phyloP scores from a whole-genome alignment of 176 grass and related monocot species.

The Tuctoria greenei region DNA sequence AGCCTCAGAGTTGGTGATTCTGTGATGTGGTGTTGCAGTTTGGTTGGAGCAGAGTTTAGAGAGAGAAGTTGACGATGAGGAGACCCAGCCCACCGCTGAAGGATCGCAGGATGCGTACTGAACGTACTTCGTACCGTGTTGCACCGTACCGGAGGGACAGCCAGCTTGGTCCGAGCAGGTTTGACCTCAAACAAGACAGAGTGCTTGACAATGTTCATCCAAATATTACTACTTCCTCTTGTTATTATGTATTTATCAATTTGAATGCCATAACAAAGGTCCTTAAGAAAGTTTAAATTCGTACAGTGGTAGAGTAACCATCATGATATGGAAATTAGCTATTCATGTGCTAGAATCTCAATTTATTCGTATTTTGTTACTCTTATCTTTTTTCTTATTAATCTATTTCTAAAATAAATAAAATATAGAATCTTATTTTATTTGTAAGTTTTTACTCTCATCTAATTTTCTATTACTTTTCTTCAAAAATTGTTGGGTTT shows the following conservation, averaged over 20 bases:
- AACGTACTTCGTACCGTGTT: constrained; percentile 72
- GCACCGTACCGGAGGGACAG: constrained; percentile 77
- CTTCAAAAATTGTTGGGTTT: too few relatives aligned
- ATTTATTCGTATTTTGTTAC: too few relatives aligned
- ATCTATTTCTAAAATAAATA: too few relatives aligned
- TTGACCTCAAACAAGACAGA: constrained; percentile 43
- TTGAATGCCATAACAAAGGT: neutral
- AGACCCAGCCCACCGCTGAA: constrained; percentile 66
- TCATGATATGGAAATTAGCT: too few relatives aligned
- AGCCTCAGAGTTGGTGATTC: constrained; percentile 49
- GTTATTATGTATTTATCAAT: constrained; percentile 7
- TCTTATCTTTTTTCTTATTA: too few relatives aligned
- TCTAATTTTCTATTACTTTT: too few relatives aligned
- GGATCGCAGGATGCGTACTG: constrained; percentile 88
- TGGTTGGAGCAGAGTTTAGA: constrained; percentile 50
- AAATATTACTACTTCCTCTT: neutral
- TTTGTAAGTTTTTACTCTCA: too few relatives aligned
- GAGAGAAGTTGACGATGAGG: constrained; percentile 44
- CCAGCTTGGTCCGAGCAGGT: constrained; percentile 59
- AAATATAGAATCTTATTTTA: too few relatives aligned
- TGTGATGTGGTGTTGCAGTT: constrained; percentile 43
- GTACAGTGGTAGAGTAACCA: constrained; percentile 4
- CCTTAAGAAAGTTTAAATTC: neutral
- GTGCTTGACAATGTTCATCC: constrained; percentile 25
- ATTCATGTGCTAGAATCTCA: too few relatives aligned